Evolutionary conservation across 495 filamentous ascomycete species (phyloP), one percentile per base, ranked within the genome.

Genomic region (Thozetella sp.): DNA sequence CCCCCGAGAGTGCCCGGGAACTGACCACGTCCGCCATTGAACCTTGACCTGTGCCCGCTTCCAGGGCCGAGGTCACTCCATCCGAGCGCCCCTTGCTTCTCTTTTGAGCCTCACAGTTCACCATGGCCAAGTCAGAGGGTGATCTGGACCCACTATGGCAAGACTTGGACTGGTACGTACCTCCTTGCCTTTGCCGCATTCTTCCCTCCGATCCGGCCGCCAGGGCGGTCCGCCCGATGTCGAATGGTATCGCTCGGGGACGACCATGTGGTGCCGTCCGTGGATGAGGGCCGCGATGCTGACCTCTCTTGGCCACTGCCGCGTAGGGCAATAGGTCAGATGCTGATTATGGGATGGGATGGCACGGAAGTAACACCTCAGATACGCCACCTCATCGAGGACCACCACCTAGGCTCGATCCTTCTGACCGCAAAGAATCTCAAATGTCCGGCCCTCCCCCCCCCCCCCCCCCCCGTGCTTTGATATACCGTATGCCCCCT

Each of bases 341-440:
- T 96, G 74, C 88, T 96, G 76, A 94, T 96, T 83, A 94, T 96
- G 91, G 93, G 92, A 71, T 97, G 93, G 79, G 92, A 97, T 81
- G 92, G 92, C 58, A 93, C 92, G 50, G 84, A 90, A 64, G 88
- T 96, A 58, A 95, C 89, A 24, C 88, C 89, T 51, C 90, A 93
- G 74, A 95, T 97, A 64, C 87, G 87, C 64, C 85, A 85, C 37
- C 84, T 97, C 60, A 96, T 97, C 64, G 86, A 92, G 68, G 82
- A 94, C 60, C 90, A 96, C 65, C 89, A 96, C 64, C 68, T 97
- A 12, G 93, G 84, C 52, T 83, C 83, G 30, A 74, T 97, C 60
- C 78, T 97, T 48, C 76, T 97, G 37, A 92, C 91, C 13, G 91
- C 93, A 45, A 96, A 97, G 76, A 97, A 97, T 69, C 80, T 97